Evolutionary conservation across 2,329 filamentous ascomycete species (phyloP).

Genomic region (Hypoxylon sp.): DNA sequence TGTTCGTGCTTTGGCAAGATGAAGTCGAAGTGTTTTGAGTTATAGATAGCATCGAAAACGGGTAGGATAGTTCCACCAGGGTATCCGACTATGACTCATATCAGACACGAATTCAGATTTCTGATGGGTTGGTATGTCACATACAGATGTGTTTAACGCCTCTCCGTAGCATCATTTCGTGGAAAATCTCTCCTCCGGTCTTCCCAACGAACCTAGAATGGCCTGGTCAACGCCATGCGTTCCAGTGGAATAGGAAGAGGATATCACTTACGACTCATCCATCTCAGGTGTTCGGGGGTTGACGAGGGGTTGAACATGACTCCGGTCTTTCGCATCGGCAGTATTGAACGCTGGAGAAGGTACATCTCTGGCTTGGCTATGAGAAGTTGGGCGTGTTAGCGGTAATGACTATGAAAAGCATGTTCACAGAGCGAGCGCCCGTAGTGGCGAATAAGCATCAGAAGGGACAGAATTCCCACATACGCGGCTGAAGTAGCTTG

Average conservation of each 20-base stretch:
- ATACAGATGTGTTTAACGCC: constrained; percentile 94
- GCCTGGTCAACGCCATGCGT: constrained; percentile 25
- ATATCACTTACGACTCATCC: constrained; percentile 81
- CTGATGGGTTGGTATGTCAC: constrained; percentile 57
- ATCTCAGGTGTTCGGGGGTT: constrained; percentile 73
- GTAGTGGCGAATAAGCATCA: neutral
- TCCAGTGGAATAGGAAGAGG: neutral
- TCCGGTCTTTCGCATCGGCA: constrained; percentile 60
- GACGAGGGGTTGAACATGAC: constrained; percentile 79
- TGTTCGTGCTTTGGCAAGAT: constrained; percentile 97
- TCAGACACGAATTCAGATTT: constrained; percentile 26
- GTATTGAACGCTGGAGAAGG: constrained; percentile 76
- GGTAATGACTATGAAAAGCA: neutral
- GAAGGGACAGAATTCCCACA: constrained; percentile 53
- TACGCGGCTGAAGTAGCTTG: constrained; percentile 70
- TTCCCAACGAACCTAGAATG: constrained; percentile 85
- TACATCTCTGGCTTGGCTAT: constrained; percentile 69
- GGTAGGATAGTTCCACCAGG: constrained; percentile 96
- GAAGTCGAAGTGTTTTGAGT: constrained; percentile 97
- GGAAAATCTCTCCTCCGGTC: constrained; percentile 96
- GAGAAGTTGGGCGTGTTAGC: constrained; percentile 21
- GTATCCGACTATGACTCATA: constrained; percentile 77
- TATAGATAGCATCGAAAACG: constrained; percentile 99
- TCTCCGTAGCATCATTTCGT: constrained; percentile 98
- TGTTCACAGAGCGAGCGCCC: constrained; percentile 12